These are phyloP conservation scores for Platanthera zijinensis DNA, from an alignment of 106 monocot species.

Conservation along the genomic window DNA sequence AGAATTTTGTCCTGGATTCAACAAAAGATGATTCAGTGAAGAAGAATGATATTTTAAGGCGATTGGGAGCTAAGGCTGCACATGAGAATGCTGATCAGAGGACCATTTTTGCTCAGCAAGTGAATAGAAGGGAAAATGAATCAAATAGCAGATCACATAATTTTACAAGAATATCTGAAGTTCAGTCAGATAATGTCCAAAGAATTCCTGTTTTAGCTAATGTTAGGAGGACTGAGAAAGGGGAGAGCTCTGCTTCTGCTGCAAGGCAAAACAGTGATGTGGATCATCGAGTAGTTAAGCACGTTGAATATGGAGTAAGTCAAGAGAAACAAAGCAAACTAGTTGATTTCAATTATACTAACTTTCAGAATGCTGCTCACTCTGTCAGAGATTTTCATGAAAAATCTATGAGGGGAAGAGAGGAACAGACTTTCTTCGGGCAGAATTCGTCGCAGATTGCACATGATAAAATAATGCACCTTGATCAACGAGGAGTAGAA, in stretches of 20 bases:
- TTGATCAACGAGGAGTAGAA: constrained; percentile 5
- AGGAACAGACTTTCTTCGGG: neutral
- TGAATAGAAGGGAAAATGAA: constrained; percentile 2
- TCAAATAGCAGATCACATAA: neutral
- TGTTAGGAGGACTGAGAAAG: constrained; percentile 2
- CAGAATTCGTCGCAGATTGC: constrained; percentile 1
- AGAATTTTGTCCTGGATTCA: neutral
- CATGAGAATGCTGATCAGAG: neutral
- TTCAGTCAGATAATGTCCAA: neutral
- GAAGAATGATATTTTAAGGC: neutral
- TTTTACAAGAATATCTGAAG: neutral
- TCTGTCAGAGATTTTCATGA: neutral
- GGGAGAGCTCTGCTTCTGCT: constrained; percentile 10
- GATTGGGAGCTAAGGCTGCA: neutral
- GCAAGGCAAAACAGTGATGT: constrained; percentile 2
- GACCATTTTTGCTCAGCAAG: neutral
- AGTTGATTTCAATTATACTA: neutral
- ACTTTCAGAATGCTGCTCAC: neutral
- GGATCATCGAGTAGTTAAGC: constrained; percentile 4
- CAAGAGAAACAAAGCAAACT: neutral
- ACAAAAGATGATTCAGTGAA: neutral
- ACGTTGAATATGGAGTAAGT: constrained; percentile 9
- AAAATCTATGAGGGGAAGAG: neutral
- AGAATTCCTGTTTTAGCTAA: neutral
- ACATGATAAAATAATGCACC: neutral